Evolutionary conservation across 2,329 filamentous ascomycete genomes (phyloP), one percentile per base, ranked within the genome.

Genomic region (Dichotomopilus funicola): DNA sequence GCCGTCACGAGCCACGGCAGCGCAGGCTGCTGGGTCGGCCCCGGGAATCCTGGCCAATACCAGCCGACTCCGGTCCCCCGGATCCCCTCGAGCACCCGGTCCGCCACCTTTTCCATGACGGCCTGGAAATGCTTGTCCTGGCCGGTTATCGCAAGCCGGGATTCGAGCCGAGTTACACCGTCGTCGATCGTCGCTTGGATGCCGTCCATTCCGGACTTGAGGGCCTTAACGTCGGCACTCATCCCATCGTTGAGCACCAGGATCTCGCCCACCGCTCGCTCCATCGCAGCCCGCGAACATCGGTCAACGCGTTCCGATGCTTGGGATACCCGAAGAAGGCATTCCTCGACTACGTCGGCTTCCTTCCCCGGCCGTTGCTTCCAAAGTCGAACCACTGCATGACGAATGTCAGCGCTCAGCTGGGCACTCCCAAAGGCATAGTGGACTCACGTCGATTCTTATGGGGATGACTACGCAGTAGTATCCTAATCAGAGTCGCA

Each of bases 401-500:
- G 33, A 27, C 13, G 7, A 19, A 40, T 42, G 40, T 50, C 5
- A 50, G 38, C 3, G 4, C 1, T n/a, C 12, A 36, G 12, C 27
- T n/a, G 2, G 11, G 9, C 13, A 12, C 10, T 6, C 3, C 1
- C 13, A 31, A 33, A 2, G 38, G 4, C 31, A n/a, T 2, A 6
- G 7, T 8, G 11, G 10, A 41, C 49, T 43, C 27, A 33, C 49
- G 11, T 50, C 27, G 34, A 12, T 50, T 50, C 38, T 43, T 50
- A 27, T 50, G 31, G 13, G 49, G 49, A 31, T 50, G 49, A 11
- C 40, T 50, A 37, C 49, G 49, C 38, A 50, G 33, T 37, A 50
- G 43, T 4, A 50, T 37, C 5, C 38, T 12, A 31, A 50, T 50
- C 3, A 50, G 31, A 12, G 10, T 36, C 38, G 49, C 38, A 6